Evolutionary conservation across 306 rosid species (phyloP), one percentile per base, ranked within the genome.

Genomic region (Lathyrus aphaca): DNA sequence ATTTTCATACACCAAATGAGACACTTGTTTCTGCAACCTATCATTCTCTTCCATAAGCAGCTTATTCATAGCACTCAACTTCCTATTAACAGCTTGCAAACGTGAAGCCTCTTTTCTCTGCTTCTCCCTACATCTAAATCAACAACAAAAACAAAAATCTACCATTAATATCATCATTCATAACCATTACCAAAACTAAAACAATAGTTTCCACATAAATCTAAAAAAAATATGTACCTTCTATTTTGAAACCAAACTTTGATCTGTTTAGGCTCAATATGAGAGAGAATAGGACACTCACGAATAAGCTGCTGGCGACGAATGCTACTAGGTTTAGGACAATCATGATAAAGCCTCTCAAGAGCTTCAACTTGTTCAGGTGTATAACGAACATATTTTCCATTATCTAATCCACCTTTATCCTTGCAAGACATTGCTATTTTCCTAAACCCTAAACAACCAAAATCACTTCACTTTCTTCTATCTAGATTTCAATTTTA

Each of bases 281-380:
- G 77, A 6, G 94, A 90, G 80, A 93, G 98, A 67, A 90, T 93
- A 1, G 97, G 98, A 46, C 98, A 93, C 73, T 93, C 98, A 7
- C 98, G 80, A 42, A 93, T 93, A 63, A 93, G 97, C 81, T 93
- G 98, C 68, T 88, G 98, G 66, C 98, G 96, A 44, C 98, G 96
- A 85, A 90, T 82, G 77, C 97, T 90, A 78, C 97, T 93, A 27
- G 98, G 98, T 80, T 93, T 93, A 21, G 98, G 98, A 79, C 98
- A 93, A 39, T 93, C 97, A 43, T 88, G 96, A 81, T 93, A 93
- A 72, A 90, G 86, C 89, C 98, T 86, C 69, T 93, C 98, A 11
- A 93, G 91, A 75, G 98, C 97, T 78, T 93, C 98, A 83, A 93
- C 97, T 95, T 93, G 98, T 95, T 93, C 98, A 81, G 98, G 97